Conservation (phyloP, 345 rosid species). For the Trapa incisa region DNA sequence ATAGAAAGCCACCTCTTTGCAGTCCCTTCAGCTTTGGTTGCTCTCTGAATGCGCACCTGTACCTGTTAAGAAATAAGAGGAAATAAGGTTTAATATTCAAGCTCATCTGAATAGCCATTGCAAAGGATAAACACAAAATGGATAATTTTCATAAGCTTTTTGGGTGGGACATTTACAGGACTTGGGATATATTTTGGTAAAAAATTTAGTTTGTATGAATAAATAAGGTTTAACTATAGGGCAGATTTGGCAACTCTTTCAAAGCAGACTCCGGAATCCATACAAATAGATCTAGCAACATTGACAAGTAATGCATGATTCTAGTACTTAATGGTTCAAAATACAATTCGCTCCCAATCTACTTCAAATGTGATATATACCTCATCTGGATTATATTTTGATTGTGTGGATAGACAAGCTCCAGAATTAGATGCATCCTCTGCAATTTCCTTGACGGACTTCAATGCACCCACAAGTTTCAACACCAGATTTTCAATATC, state of each 20-base stretch:
- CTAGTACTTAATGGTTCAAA: neutral
- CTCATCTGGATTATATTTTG: slow-evolving; percentile 39
- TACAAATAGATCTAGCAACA: neutral
- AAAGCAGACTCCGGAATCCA: neutral
- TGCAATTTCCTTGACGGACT: slow-evolving; percentile 45
- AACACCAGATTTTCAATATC: slow-evolving; percentile 45
- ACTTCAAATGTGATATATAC: slow-evolving; percentile 16
- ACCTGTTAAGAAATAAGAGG: slow-evolving; percentile 27
- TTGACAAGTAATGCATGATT: neutral
- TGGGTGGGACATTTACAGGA: no score
- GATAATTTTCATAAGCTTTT: neutral
- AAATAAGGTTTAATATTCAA: neutral
- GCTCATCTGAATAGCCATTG: neutral
- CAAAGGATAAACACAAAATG: no score
- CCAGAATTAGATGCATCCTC: slow-evolving; percentile 32
- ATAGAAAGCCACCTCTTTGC: slow-evolving; percentile 51
- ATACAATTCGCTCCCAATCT: neutral
- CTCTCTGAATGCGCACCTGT: slow-evolving; percentile 33
- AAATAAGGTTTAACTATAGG: no score
- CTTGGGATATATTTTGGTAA: no score
- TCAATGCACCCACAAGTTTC: slow-evolving; percentile 53
- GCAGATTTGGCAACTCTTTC: no score
- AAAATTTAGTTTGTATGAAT: no score
- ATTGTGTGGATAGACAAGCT: slow-evolving; percentile 17
- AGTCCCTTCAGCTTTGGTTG: slow-evolving; percentile 50